Conservation (phyloP, 352 stramenopile genomes). For the Phytophthora ramorum region DNA sequence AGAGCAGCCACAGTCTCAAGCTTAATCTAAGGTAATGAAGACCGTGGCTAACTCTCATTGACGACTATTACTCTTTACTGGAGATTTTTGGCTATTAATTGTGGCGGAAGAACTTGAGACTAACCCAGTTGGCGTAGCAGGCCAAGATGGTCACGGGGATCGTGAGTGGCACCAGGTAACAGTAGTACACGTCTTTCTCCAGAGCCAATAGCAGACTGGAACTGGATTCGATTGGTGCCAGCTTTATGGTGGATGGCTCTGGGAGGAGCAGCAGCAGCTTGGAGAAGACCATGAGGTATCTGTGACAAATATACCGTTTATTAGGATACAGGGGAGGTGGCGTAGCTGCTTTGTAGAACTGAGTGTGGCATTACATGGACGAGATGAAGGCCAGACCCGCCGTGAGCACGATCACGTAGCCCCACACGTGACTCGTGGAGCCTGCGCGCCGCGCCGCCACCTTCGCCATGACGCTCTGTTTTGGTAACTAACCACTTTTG, state of each 20-base stretch:
- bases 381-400: constrained; percentile 59
- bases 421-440: constrained; percentile 81
- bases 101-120: constrained; percentile 89
- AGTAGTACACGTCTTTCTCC: constrained; percentile 81
- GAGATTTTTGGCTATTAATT: constrained; percentile 47
- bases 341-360: neutral
- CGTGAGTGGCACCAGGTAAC: constrained; percentile 78
- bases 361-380: constrained; percentile 56
- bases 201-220: constrained; percentile 48
- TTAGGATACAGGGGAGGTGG: neutral
- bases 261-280: constrained; percentile 51
- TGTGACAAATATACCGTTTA: constrained; percentile 16
- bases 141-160: constrained; percentile 80
- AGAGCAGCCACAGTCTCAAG: constrained; percentile 5
- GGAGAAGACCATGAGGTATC: constrained; percentile 82
- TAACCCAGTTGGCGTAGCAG: constrained; percentile 86
- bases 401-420: constrained; percentile 73
- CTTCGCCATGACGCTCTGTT: too few relatives aligned
- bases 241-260: neutral
- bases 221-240: neutral
- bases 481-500: too few relatives aligned
- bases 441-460: constrained; percentile 52
- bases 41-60: neutral
- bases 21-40: neutral
- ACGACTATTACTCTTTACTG: neutral